Evolutionary conservation across 2,329 filamentous ascomycete genomes (phyloP).

Genomic region (Metarhizium album): DNA sequence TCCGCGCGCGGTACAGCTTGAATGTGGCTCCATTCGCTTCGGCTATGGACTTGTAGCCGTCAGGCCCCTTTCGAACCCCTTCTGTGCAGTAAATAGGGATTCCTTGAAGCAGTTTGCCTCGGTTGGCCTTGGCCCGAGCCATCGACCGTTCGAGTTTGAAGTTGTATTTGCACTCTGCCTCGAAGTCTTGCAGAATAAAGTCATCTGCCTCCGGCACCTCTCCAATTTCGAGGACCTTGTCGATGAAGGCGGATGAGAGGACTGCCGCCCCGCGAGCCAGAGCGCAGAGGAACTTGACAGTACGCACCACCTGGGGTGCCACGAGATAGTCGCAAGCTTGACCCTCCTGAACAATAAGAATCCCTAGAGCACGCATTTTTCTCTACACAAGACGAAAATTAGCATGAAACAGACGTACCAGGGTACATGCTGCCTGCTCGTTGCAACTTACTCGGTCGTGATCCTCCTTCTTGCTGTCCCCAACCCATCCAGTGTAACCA

Average conservation of each 20-base stretch:
- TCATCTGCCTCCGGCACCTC: constrained; percentile 52
- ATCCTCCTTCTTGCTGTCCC: constrained; percentile 62
- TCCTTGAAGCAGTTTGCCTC: constrained; percentile 62
- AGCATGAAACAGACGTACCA: constrained; percentile 1
- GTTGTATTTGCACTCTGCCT: constrained; percentile 60
- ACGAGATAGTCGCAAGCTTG: constrained; percentile 75
- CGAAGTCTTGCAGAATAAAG: constrained; percentile 59
- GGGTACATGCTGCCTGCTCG: neutral
- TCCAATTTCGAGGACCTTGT: constrained; percentile 60
- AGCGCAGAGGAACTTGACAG: constrained; percentile 85
- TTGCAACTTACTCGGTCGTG: constrained; percentile 58
- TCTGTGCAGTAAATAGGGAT: constrained; percentile 79
- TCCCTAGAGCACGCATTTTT: constrained; percentile 72
- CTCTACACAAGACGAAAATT: constrained; percentile 37
- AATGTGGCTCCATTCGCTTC: constrained; percentile 82
- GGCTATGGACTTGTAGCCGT: constrained; percentile 78
- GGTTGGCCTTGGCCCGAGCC: constrained; percentile 62
- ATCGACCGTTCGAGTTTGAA: constrained; percentile 61
- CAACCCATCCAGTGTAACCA: constrained; percentile 73
- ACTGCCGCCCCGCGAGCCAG: constrained; percentile 72
- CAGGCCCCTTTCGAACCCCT: constrained; percentile 66
- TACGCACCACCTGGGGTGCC: constrained; percentile 77
- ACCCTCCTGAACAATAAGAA: constrained; percentile 67
- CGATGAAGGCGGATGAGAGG: constrained; percentile 68
- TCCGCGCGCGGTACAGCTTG: constrained; percentile 62